Evolutionary conservation across 2,329 filamentous ascomycete species (phyloP), one percentile per base, ranked within the genome.

Genomic region (Penicillium expansum): DNA sequence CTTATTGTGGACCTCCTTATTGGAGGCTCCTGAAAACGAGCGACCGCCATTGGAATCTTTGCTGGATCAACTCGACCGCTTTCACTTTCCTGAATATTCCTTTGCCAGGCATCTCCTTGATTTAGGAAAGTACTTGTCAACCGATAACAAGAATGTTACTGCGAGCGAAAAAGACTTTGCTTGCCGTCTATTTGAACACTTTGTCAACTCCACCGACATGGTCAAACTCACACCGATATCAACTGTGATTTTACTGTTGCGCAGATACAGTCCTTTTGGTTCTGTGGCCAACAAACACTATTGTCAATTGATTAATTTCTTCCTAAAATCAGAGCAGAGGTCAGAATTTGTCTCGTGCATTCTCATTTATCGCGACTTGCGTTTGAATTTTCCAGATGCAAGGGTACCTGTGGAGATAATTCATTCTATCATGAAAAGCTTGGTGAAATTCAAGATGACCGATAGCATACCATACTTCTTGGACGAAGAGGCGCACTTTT

Each of bases 281-380:
- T 32, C 73, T 27, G 52, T 72, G 44, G 63, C 50, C 10, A 16
- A 55, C 13, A 22, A 43, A 11, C 64, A 74, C 55, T 75, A 73
- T 62, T 58, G 65, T 18, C 30, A 56, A 16, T 65, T 69, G 22
- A 35, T 50, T 1, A 13, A 29, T 0, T 5, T 22, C 8, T 62
- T 74, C 33, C 65, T 68, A 30, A 58, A 49, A n/a, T 67, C 72
- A 16, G 58, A 66, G 6, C 54, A 62, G 20, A 64, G 71, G 33
- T 59, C 67, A 7, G 67, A 61, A 7, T 69, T 68, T 45, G 62
- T 67, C 13, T 64, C 68, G 32, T 65, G 72, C 13, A 65, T 77
- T 35, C 54, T 77, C 29, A 53, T 79, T 30, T 80, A 79, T 58
- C 74, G 74, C 29, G 72, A 76, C 52, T 69, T 76, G 48, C 75